phyloP scores from a whole-genome alignment of 257 asterid species.

The Solanum lignicaule region DNA sequence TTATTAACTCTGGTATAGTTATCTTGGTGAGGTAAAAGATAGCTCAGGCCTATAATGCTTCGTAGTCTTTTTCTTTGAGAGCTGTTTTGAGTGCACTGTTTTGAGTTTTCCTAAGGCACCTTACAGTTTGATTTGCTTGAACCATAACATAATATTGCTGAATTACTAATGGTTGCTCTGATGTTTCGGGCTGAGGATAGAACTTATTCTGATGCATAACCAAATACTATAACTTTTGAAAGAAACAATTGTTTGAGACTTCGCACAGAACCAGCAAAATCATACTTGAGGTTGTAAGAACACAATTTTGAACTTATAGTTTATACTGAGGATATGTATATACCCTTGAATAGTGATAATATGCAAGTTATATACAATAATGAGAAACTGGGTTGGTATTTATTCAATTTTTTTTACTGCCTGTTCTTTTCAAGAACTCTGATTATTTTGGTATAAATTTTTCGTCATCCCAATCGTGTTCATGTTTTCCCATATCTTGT shows the following conservation, averaged over 20 bases:
- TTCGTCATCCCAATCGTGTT: background rate
- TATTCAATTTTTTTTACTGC: background rate
- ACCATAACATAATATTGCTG: background rate
- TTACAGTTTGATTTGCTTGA: background rate
- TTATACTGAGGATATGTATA: background rate
- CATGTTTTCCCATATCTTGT: background rate
- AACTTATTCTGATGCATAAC: background rate
- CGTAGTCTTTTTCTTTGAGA: background rate
- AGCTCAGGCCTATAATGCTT: background rate
- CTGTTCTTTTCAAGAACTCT: background rate
- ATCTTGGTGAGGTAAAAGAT: background rate
- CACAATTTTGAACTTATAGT: background rate
- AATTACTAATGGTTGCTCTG: background rate
- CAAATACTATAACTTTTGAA: background rate
- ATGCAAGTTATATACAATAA: background rate
- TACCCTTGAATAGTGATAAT: background rate
- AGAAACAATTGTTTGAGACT: background rate
- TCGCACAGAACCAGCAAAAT: background rate
- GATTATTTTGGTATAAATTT: background rate
- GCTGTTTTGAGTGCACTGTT: background rate
- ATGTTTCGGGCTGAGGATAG: background rate
- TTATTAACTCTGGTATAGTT: background rate
- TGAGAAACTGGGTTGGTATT: background rate
- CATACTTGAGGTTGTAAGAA: background rate
- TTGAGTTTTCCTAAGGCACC: background rate